phyloP scores from a whole-genome alignment of 1,284 basidiomycete genomes.

The Ustilago trichophora region DNA sequence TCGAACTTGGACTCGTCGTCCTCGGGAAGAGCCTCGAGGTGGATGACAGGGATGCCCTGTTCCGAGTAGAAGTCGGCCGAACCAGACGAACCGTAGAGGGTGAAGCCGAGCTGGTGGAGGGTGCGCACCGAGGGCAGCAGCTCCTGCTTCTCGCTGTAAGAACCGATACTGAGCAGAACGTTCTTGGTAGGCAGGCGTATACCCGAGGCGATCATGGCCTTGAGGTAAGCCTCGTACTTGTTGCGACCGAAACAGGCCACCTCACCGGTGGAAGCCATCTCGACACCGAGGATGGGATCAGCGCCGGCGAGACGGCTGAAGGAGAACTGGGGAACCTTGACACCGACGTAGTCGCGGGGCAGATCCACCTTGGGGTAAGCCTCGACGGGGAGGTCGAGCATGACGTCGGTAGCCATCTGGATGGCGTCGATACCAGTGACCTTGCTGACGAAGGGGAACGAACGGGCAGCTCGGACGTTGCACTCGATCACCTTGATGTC shows the following conservation, averaged over 20 bases:
- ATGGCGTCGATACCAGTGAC: conserved; percentile 97
- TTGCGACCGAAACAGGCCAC: conserved; percentile 97
- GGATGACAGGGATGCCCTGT: conserved; percentile 64
- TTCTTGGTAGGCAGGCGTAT: conserved; percentile 95
- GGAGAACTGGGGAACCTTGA: conserved; percentile 99
- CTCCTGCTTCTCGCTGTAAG: conserved; percentile 97
- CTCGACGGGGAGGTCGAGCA: conserved; percentile 88
- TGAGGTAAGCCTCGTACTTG: conserved; percentile 98
- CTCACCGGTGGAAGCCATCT: conserved; percentile 99
- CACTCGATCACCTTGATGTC: conserved; percentile 99
- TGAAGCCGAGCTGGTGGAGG: conserved; percentile 90
- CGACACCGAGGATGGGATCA: conserved; percentile 97
- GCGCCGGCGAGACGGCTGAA: conserved; percentile 95
- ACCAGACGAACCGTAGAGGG: conserved; percentile 95
- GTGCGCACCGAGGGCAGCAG: conserved; percentile 96
- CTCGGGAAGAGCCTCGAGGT: conserved; percentile 65
- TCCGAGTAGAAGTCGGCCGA: conserved; percentile 73
- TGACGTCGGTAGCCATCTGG: conserved; percentile 97
- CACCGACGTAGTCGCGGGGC: conserved; percentile 91
- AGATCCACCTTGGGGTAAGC: conserved; percentile 88
- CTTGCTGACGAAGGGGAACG: conserved; percentile 99
- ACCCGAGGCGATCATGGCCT: conserved; percentile 94
- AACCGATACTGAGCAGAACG: conserved; percentile 90
- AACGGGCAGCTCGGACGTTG: conserved; percentile 95
- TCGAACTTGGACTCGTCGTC: conserved; percentile 62